Conservation (phyloP, 345 rosid species). For the Citrus sinensis region DVS_A1.0 CM039166.1:25959001-25959500, state of each 20-base stretch:
- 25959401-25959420: conserved; percentile 19
- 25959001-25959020: conserved; percentile 8
- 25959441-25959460: conserved; percentile 90
- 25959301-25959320: conserved; percentile 91
- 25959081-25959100: conserved; percentile 98
- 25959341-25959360: conserved; percentile 95
- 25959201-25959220: conserved; percentile 34
- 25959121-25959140: conserved; percentile 99
- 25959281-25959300: conserved; percentile 25
- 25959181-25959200: conserved; percentile 98
- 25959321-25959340: conserved; percentile 95
- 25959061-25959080: conserved; percentile 95
- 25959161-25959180: conserved; percentile 95
- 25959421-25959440: conserved; percentile 80
- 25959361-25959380: conserved; percentile 21
- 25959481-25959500: conserved; percentile 78
- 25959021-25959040: conserved; percentile 40
- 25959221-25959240: conserved; percentile 2
- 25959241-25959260: conserved; percentile 5
- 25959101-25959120: conserved; percentile 99
- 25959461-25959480: conserved; percentile 94
- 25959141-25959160: conserved; percentile 89
- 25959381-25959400: conserved; percentile 1
- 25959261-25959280: neutral
- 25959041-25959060: conserved; percentile 95